Percentiles rank a stretch among this genome's conserved stretches.
phyloP scores from a whole-genome alignment of 108 stramenopile species.

The Parietichytrium sp. region DNA sequence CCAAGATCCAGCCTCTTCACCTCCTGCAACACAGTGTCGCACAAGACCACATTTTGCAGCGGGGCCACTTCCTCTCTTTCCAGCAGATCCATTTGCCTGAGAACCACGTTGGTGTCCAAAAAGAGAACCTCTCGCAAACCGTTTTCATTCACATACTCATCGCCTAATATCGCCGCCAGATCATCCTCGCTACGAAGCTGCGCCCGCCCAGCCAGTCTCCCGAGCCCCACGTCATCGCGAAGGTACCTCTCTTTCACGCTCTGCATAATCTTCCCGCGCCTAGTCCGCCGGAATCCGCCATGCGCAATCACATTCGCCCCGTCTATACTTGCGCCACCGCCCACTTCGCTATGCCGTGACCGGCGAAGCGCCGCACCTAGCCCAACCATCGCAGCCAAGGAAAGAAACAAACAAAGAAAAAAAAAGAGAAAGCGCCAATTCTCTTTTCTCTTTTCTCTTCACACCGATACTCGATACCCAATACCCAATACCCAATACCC shows the following conservation, averaged over 20 bases:
- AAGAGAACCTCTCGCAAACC: constrained; percentile 42
- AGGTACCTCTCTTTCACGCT: constrained; percentile 56
- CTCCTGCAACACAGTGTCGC: constrained; percentile 49
- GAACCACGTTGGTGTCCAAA: constrained; percentile 63
- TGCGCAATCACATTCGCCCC: too few species aligned
- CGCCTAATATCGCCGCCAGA: background rate
- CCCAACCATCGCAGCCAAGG: too few species aligned
- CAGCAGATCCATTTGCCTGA: constrained; percentile 66
- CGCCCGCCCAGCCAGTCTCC: constrained; percentile 1
- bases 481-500: too few species aligned
- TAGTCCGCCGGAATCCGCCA: constrained; percentile 13
- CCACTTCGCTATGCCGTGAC: too few species aligned
- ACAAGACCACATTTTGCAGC: constrained; percentile 35
- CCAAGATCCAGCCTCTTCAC: constrained; percentile 24
- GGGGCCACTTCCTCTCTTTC: constrained; percentile 41
- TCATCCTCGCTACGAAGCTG: background rate
- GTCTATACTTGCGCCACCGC: too few species aligned
- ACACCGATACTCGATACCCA: too few species aligned
- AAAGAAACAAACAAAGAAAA: too few species aligned
- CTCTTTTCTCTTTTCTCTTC: too few species aligned
- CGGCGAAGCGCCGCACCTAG: too few species aligned
- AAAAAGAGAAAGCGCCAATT: too few species aligned
- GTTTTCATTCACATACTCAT: background rate
- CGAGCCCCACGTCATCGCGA: constrained; percentile 57
- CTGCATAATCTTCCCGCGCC: constrained; percentile 41